These are phyloP conservation scores for Zizania latifolia DNA, from an alignment of 176 grass and related monocot species.

Conservation along the genomic window DNA sequence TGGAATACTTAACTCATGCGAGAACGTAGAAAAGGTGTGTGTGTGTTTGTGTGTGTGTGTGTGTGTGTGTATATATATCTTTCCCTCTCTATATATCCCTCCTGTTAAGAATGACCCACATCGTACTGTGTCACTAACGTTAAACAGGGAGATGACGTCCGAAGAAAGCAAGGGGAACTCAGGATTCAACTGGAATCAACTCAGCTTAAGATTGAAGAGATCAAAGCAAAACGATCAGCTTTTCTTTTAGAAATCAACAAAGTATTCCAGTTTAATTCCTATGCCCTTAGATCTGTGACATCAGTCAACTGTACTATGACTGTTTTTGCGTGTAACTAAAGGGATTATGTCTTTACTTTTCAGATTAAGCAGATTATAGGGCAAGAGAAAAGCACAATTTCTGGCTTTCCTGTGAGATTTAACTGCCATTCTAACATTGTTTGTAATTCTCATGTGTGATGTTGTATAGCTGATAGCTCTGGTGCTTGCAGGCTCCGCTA, in stretches of 20 bases:
- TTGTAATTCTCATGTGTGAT: background rate
- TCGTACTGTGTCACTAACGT: background rate
- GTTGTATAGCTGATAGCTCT: conserved; percentile 13
- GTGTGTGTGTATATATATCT: conserved; percentile 18
- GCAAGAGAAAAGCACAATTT: conserved; percentile 41
- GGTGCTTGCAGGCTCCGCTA: conserved; percentile 42
- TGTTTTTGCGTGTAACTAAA: conserved; percentile 22
- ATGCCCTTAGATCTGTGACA: background rate
- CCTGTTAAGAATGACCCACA: background rate
- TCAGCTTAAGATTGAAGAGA: conserved; percentile 48
- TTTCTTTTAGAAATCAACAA: conserved; percentile 46
- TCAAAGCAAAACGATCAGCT: conserved; percentile 53
- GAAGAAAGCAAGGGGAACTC: conserved; percentile 34
- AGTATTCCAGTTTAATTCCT: conserved; percentile 38
- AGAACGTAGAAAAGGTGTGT: conserved; percentile 27
- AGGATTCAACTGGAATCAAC: conserved; percentile 32
- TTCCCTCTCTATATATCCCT: too few relatives aligned
- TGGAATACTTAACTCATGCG: conserved; percentile 5
- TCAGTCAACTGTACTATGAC: background rate
- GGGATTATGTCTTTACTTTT: conserved; percentile 3
- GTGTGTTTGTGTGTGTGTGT: too few relatives aligned
- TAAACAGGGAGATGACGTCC: conserved; percentile 39
- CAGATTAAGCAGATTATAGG: conserved; percentile 60
- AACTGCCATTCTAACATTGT: background rate
- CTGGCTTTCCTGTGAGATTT: conserved; percentile 52